Evolutionary conservation across 1,284 basidiomycete species (phyloP).

Genomic region (Sparassis latifolia): DNA sequence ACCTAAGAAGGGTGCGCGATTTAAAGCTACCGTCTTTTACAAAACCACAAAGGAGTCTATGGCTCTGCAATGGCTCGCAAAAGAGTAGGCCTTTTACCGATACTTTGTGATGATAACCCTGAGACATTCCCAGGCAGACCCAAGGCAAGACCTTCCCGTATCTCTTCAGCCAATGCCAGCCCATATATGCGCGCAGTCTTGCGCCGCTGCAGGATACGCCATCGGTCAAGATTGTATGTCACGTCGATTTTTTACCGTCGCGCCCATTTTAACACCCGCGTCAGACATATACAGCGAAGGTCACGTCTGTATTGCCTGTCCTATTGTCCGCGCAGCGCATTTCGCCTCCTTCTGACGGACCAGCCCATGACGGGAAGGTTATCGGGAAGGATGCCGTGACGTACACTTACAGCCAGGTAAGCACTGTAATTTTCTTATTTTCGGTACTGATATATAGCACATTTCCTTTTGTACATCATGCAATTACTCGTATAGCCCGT

Average conservation of each 20-base stretch:
- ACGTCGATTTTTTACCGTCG: background rate
- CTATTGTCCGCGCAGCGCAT: constrained; percentile 81
- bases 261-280: background rate
- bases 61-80: constrained; percentile 91
- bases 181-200: constrained; percentile 81
- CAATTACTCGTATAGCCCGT: constrained; percentile 46
- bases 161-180: constrained; percentile 93
- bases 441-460: background rate
- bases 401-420: constrained; percentile 67
- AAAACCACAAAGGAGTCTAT: constrained; percentile 74
- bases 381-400: constrained; percentile 65
- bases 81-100: constrained; percentile 46
- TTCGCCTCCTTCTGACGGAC: constrained; percentile 64
- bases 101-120: background rate
- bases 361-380: constrained; percentile 57
- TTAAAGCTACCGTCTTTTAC: constrained; percentile 63
- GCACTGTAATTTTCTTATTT: constrained; percentile 10
- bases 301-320: constrained; percentile 73
- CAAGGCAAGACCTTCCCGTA: constrained; percentile 84
- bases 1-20: constrained; percentile 35
- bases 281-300: constrained; percentile 73
- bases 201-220: constrained; percentile 80
- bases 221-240: constrained; percentile 66
- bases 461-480: background rate
- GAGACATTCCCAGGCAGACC: constrained; percentile 59